These are phyloP conservation scores for Echites panduratus DNA, from an alignment of 257 asterid genomes.

Conservation along the genomic window DNA sequence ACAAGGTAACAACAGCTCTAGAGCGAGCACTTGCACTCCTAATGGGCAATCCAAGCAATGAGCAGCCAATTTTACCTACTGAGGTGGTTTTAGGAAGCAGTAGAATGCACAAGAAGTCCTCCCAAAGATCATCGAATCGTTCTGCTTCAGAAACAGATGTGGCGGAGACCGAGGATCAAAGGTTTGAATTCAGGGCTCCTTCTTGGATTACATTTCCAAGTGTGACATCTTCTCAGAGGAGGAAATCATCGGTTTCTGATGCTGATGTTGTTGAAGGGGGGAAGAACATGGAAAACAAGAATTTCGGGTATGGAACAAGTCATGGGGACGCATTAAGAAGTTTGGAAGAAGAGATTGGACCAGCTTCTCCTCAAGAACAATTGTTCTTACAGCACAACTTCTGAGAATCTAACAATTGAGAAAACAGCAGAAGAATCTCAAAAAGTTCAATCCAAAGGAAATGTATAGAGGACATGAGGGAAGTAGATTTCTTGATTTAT, in stretches of 20 bases:
- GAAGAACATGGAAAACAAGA: constrained; percentile 42
- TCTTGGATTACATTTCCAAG: constrained; percentile 94
- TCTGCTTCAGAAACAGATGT: constrained; percentile 73
- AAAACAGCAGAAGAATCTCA: neutral
- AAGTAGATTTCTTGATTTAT: neutral
- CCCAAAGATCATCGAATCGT: constrained; percentile 62
- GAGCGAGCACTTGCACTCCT: constrained; percentile 76
- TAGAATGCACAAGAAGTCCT: constrained; percentile 75
- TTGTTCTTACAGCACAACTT: constrained; percentile 85
- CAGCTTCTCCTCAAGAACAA: constrained; percentile 87
- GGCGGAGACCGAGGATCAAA: constrained; percentile 67
- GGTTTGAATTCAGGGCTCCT: constrained; percentile 75
- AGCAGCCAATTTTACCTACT: constrained; percentile 86
- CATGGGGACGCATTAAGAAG: constrained; percentile 59
- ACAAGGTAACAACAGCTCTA: constrained; percentile 74
- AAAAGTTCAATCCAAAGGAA: neutral
- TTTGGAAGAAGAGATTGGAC: constrained; percentile 80
- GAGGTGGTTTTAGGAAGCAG: constrained; percentile 92
- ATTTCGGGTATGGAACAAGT: constrained; percentile 32
- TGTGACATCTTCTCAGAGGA: constrained; percentile 86
- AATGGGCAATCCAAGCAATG: constrained; percentile 85
- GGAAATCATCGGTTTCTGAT: constrained; percentile 72
- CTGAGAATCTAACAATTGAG: constrained; percentile 25
- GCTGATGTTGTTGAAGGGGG: constrained; percentile 53
- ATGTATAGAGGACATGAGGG: constrained; percentile 18